A percentile compares a stretch with the other conserved stretches of the same genome.
Evolutionary conservation across 371 early-diverging fungal species (phyloP).

Genomic region (Blyttiomyces sp.): DNA sequence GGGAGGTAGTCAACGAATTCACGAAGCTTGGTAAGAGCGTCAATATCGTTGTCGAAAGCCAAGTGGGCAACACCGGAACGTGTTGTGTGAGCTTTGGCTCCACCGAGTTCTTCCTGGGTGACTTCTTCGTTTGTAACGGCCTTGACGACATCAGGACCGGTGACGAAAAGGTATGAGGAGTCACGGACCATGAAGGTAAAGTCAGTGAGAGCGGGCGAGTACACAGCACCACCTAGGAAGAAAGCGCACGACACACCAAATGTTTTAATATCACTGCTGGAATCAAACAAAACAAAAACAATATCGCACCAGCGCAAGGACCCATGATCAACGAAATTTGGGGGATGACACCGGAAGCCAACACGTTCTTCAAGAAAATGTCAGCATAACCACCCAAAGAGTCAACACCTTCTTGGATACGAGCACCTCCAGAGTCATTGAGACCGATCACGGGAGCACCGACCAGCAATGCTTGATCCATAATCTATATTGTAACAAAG

Average conservation of each 20-base stretch:
- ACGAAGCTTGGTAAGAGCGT: constrained; percentile 77
- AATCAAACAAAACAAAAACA: not conserved
- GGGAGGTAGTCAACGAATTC: constrained; percentile 90
- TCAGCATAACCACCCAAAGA: constrained; percentile 95
- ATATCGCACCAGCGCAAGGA: constrained; percentile 77
- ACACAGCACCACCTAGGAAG: constrained; percentile 78
- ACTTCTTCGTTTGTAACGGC: constrained; percentile 93
- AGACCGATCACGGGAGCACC: constrained; percentile 94
- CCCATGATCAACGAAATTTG: constrained; percentile 97
- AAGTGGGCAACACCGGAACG: constrained; percentile 87
- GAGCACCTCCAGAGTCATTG: constrained; percentile 96
- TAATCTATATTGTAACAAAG: constrained; percentile 46
- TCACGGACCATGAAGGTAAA: constrained; percentile 95
- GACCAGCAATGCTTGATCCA: constrained; percentile 92
- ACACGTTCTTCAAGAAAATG: constrained; percentile 87
- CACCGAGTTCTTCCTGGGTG: constrained; percentile 94
- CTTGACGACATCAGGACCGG: constrained; percentile 96
- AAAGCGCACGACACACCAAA: not conserved
- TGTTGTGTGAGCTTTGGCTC: constrained; percentile 87
- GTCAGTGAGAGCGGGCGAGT: constrained; percentile 95
- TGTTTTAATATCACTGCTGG: not conserved
- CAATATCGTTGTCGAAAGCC: constrained; percentile 91
- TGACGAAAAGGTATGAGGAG: constrained; percentile 95
- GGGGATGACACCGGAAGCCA: constrained; percentile 92
- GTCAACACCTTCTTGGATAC: constrained; percentile 97